Percentiles rank a stretch among this genome's conserved stretches.
Conservation (phyloP, 208 protist genomes). For the Phytomonas sp. region DNA sequence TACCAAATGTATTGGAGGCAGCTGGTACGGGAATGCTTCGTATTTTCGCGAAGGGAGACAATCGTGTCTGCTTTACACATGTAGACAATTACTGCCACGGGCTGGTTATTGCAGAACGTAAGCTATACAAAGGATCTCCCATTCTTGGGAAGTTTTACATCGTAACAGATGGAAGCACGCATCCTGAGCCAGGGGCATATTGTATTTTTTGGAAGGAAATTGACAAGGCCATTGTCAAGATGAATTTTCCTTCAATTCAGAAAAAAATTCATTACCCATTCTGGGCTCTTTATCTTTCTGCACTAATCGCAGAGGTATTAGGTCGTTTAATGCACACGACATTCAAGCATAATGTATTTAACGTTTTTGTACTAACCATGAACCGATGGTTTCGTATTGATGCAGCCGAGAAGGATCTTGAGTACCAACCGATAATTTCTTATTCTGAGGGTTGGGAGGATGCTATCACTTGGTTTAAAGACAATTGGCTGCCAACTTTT, state of each 20-base stretch:
- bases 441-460: conserved; percentile 85
- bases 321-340: conserved; percentile 68
- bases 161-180: conserved; percentile 89
- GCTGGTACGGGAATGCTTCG: conserved; percentile 90
- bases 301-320: conserved; percentile 61
- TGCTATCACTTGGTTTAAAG: conserved; percentile 87
- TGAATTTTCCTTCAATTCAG: conserved; percentile 84
- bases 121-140: conserved; percentile 82
- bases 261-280: conserved; percentile 83
- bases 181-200: conserved; percentile 82
- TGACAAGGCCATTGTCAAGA: conserved; percentile 81
- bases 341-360: conserved; percentile 92
- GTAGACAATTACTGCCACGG: conserved; percentile 95
- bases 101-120: conserved; percentile 88
- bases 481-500: conserved; percentile 86
- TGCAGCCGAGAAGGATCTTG: conserved; percentile 79
- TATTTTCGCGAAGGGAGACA: conserved; percentile 89
- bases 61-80: conserved; percentile 93
- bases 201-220: conserved; percentile 90
- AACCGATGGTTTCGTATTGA: conserved; percentile 92
- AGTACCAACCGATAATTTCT: conserved; percentile 80
- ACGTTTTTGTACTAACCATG: conserved; percentile 92
- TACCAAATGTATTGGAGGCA: conserved; percentile 93
- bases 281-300: conserved; percentile 80
- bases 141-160: conserved; percentile 94